Evolutionary conservation across 441 rosid genomes (phyloP).

Genomic region (Gossypium lobatum): DNA sequence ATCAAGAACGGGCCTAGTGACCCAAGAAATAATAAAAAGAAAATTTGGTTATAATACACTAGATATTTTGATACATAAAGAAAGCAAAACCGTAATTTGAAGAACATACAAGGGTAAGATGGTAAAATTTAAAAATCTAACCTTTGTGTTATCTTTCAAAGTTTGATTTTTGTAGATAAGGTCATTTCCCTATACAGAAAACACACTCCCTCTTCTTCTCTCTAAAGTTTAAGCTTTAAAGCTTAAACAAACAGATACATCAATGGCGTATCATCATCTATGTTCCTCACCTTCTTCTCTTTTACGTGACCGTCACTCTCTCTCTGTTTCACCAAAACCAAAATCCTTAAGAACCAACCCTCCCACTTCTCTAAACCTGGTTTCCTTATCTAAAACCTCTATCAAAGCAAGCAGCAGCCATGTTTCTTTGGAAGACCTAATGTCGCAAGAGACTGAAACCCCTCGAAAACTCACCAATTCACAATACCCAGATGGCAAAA

Average conservation of each 20-base stretch:
- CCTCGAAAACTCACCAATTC: constrained; percentile 16
- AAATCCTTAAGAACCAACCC: constrained; percentile 25
- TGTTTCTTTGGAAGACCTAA: constrained; percentile 47
- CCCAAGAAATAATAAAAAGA: too few relatives aligned
- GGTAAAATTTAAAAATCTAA: too few relatives aligned
- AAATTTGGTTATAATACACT: too few relatives aligned
- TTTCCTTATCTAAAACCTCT: constrained; percentile 24
- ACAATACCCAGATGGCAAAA: constrained; percentile 18
- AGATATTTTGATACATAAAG: too few relatives aligned
- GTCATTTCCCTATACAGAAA: background rate
- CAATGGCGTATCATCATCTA: constrained; percentile 52
- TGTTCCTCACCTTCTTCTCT: constrained; percentile 49
- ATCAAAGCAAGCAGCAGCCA: constrained; percentile 23
- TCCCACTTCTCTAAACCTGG: constrained; percentile 17
- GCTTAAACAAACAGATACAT: background rate
- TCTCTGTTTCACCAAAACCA: constrained; percentile 26
- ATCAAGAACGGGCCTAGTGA: too few relatives aligned
- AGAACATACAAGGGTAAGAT: too few relatives aligned
- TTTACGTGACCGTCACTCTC: constrained; percentile 31
- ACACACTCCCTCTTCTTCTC: background rate
- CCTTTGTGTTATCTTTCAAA: background rate
- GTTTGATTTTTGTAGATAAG: background rate
- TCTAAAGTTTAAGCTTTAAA: background rate
- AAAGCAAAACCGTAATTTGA: too few relatives aligned
- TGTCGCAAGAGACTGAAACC: constrained; percentile 15